A percentile compares a stretch with the other conserved stretches of the same genome.
These are phyloP conservation scores for Penicillium sp. DNA, from an alignment of 2,329 filamentous ascomycete species.

Conservation along the genomic window DNA sequence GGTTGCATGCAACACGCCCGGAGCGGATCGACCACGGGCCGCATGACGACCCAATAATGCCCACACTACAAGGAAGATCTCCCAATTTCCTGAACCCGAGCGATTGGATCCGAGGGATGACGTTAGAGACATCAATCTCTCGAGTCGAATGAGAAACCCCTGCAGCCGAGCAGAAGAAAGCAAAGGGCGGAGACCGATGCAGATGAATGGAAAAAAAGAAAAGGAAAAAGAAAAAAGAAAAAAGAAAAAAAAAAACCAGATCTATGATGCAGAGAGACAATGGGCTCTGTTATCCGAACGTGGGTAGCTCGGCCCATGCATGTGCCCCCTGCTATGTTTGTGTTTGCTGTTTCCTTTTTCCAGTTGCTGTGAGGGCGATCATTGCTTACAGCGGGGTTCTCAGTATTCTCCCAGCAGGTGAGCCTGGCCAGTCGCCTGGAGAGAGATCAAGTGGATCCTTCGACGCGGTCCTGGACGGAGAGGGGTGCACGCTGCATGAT, in stretches of 20 bases:
- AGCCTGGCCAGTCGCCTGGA: too few species aligned
- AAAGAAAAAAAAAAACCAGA: too few species aligned
- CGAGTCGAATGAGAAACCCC: not conserved
- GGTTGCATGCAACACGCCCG: conserved; percentile 4
- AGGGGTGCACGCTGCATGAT: not conserved
- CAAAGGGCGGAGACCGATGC: not conserved
- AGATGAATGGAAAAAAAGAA: too few species aligned
- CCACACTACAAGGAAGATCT: not conserved
- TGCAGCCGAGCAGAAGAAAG: too few species aligned
- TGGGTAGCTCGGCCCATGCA: conserved; percentile 4
- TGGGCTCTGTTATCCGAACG: conserved; percentile 1
- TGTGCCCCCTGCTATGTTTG: not conserved
- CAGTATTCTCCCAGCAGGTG: not conserved
- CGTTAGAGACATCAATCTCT: not conserved
- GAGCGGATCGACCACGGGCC: not conserved
- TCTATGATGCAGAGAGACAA: not conserved
- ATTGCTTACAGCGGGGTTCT: conserved; percentile 2
- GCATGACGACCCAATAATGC: conserved; percentile 3
- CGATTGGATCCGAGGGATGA: not conserved
- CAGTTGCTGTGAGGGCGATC: conserved; percentile 2
- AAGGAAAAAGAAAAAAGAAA: too few species aligned
- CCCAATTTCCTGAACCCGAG: not conserved
- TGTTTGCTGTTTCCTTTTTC: not conserved
- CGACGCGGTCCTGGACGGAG: conserved; percentile 4
- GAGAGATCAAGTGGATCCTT: conserved; percentile 7